These are phyloP conservation scores for Fonsecaea pugnacius DNA, from an alignment of 2,329 filamentous ascomycete genomes.

Conservation along the genomic window DNA sequence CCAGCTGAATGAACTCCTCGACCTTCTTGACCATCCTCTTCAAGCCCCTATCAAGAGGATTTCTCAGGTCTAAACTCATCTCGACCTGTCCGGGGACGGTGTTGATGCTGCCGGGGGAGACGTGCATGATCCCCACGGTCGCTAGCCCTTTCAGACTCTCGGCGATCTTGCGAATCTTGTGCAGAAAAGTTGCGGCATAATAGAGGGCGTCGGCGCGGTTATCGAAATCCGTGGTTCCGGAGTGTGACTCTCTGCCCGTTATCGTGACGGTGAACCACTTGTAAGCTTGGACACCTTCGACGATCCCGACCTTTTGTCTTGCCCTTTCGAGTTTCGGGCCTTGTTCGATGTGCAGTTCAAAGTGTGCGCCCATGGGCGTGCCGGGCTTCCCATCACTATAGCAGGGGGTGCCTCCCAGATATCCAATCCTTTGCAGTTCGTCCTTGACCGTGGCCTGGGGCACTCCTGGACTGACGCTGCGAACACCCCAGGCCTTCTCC, in stretches of 20 bases:
- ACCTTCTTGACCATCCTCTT: slow-evolving; percentile 25
- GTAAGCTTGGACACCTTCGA: slow-evolving; percentile 74
- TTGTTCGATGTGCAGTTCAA: slow-evolving; percentile 85
- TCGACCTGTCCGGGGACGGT: slow-evolving; percentile 71
- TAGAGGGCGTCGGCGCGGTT: slow-evolving; percentile 71
- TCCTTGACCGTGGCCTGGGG: slow-evolving; percentile 59
- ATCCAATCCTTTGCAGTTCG: slow-evolving; percentile 71
- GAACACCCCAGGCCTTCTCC: slow-evolving; percentile 63
- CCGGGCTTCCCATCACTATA: slow-evolving; percentile 48
- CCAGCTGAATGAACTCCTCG: slow-evolving; percentile 31
- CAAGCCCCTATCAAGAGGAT: slow-evolving; percentile 30
- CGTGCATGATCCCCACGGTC: slow-evolving; percentile 70
- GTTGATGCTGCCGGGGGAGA: slow-evolving; percentile 71
- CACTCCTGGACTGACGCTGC: slow-evolving; percentile 59
- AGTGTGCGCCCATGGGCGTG: slow-evolving; percentile 75
- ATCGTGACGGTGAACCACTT: slow-evolving; percentile 73
- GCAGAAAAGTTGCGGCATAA: slow-evolving; percentile 69
- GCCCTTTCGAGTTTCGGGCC: slow-evolving; percentile 72
- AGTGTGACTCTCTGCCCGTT: slow-evolving; percentile 70
- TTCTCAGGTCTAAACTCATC: slow-evolving; percentile 36
- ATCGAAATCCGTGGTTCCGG: slow-evolving; percentile 72
- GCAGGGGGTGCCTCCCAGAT: slow-evolving; percentile 63
- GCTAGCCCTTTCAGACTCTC: slow-evolving; percentile 62
- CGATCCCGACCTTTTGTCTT: slow-evolving; percentile 68
- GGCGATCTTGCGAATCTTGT: slow-evolving; percentile 67